These are phyloP conservation scores for Tulasnella sp. DNA, from an alignment of 768 basidiomycete species.

Conservation along the genomic window DNA sequence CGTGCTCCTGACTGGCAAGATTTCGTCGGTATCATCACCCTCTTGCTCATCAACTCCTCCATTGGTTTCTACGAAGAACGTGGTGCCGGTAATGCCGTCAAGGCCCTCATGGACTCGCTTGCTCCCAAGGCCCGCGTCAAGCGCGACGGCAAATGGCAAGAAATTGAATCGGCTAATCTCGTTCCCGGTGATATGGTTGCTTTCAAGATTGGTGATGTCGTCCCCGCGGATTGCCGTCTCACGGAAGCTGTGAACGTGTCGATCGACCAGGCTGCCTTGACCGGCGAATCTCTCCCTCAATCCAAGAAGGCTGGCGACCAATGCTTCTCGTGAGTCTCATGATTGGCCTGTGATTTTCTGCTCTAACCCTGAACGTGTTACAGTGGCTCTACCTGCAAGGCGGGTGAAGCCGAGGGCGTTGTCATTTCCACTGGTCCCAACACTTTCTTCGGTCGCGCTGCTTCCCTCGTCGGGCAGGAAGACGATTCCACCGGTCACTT, in stretches of 20 bases:
- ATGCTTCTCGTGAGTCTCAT: slow-evolving; percentile 79
- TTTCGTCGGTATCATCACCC: slow-evolving; percentile 88
- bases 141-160: slow-evolving; percentile 71
- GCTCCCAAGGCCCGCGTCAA: slow-evolving; percentile 94
- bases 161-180: slow-evolving; percentile 80
- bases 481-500: slow-evolving; percentile 97
- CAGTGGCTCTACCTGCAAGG: slow-evolving; percentile 95
- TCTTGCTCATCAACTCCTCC: slow-evolving; percentile 85
- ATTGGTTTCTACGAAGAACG: slow-evolving; percentile 99
- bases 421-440: slow-evolving; percentile 97
- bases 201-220: slow-evolving; percentile 99
- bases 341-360: neutral
- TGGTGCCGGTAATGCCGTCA: slow-evolving; percentile 96
- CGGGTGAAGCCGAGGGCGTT: slow-evolving; percentile 97
- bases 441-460: slow-evolving; percentile 98
- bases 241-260: slow-evolving; percentile 95
- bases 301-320: slow-evolving; percentile 89
- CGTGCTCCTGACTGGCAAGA: slow-evolving; percentile 92
- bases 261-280: slow-evolving; percentile 96
- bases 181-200: slow-evolving; percentile 94
- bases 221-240: slow-evolving; percentile 95
- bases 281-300: slow-evolving; percentile 91
- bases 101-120: slow-evolving; percentile 98
- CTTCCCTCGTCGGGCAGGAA: slow-evolving; percentile 92
- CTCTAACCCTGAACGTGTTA: neutral